Conservation (phyloP, 2,329 filamentous ascomycete genomes). For the Penicillium crustosum region DNA sequence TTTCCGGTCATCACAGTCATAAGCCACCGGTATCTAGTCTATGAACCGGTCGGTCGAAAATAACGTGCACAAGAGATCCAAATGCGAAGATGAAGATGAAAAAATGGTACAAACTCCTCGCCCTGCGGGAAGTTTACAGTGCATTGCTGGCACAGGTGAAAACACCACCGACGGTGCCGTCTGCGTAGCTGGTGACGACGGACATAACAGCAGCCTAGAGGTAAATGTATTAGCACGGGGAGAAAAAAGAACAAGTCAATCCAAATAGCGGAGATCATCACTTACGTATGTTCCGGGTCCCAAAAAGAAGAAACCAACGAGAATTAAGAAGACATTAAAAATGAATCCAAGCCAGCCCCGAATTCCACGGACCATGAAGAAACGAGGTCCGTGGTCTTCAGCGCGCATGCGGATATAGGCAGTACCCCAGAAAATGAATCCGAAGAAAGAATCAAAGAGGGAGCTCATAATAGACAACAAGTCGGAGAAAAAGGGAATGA, state of each 20-base stretch:
- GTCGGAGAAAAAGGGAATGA: constrained; percentile 90
- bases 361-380: constrained; percentile 44
- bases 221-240: constrained; percentile 9
- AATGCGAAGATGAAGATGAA: constrained; percentile 4
- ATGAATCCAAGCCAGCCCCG: constrained; percentile 45
- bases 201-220: constrained; percentile 44
- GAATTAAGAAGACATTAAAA: constrained; percentile 71
- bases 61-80: constrained; percentile 9
- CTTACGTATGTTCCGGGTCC: constrained; percentile 73
- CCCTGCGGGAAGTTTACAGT: constrained; percentile 25
- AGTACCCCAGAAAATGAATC: constrained; percentile 79
- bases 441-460: constrained; percentile 76
- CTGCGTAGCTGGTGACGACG: constrained; percentile 65
- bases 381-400: constrained; percentile 42
- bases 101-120: neutral
- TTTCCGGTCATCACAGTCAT: constrained; percentile 1
- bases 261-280: constrained; percentile 4
- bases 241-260: neutral
- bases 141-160: constrained; percentile 67
- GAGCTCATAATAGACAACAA: constrained; percentile 60
- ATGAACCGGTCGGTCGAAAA: neutral
- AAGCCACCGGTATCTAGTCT: neutral
- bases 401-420: constrained; percentile 48
- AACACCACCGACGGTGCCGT: constrained; percentile 64
- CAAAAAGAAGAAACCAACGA: constrained; percentile 77